Conservation (phyloP, 345 rosid species). For the Lagerstroemia speciosa region DNA sequence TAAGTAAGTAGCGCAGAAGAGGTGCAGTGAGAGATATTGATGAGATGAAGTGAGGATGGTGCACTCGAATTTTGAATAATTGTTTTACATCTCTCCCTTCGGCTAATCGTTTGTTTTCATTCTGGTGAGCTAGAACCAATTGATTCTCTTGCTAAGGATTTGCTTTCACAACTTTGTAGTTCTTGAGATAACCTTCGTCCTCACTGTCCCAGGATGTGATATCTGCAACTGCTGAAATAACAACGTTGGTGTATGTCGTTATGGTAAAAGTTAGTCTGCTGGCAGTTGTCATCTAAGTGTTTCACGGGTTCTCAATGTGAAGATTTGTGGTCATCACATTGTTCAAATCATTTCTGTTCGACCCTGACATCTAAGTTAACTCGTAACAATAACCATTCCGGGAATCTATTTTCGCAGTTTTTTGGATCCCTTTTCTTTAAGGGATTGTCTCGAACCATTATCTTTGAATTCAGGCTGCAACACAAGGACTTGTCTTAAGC, state of each 20-base stretch:
- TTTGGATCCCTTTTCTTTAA: too few relatives aligned
- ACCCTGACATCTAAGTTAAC: too few relatives aligned
- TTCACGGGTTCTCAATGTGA: too few relatives aligned
- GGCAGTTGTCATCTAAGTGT: too few relatives aligned
- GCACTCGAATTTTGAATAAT: neutral
- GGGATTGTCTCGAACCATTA: too few relatives aligned
- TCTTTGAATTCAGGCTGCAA: too few relatives aligned
- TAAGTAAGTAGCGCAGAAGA: slow-evolving; percentile 11
- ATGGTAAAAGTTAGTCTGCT: neutral
- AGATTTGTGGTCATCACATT: too few relatives aligned
- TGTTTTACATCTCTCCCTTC: neutral
- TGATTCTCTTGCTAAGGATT: neutral
- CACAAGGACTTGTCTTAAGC: too few relatives aligned
- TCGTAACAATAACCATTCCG: too few relatives aligned
- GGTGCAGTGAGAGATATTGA: neutral
- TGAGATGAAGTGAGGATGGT: neutral
- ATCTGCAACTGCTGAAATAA: neutral
- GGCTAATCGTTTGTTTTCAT: neutral
- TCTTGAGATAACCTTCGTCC: neutral
- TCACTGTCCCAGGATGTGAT: neutral
- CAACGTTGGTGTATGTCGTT: neutral
- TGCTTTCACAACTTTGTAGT: neutral
- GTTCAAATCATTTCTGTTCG: too few relatives aligned
- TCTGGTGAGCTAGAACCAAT: neutral
- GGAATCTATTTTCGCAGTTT: too few relatives aligned